phyloP scores from a whole-genome alignment of 2,329 filamentous ascomycete species.

The Cadophora sp. region DNA sequence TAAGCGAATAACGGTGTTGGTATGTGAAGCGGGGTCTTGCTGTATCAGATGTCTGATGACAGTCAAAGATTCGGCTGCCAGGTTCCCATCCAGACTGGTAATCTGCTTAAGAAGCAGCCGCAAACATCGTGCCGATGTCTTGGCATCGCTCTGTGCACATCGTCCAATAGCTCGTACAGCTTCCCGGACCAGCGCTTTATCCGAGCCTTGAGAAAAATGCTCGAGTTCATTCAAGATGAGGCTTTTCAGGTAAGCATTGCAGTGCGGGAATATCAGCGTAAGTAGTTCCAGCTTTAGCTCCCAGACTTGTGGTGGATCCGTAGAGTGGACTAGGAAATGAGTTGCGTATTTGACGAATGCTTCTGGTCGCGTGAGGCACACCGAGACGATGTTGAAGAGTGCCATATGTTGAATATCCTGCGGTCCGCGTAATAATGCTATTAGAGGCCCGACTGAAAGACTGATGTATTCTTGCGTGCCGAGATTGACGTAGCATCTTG shows the following conservation, averaged over 20 bases:
- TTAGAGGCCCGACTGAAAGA: constrained; percentile 79
- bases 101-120: constrained; percentile 86
- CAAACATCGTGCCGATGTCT: constrained; percentile 79
- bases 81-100: constrained; percentile 82
- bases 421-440: constrained; percentile 83
- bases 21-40: constrained; percentile 81
- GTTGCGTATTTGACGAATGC: constrained; percentile 88
- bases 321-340: constrained; percentile 86
- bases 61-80: constrained; percentile 92
- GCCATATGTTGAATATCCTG: constrained; percentile 90
- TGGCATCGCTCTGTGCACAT: constrained; percentile 80
- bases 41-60: constrained; percentile 97
- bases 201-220: constrained; percentile 82
- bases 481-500: constrained; percentile 83
- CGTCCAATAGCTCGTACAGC: constrained; percentile 92
- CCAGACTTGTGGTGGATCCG: constrained; percentile 84
- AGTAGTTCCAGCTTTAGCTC: constrained; percentile 90
- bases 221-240: constrained; percentile 92
- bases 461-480: constrained; percentile 80
- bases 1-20: constrained; percentile 83
- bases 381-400: constrained; percentile 93
- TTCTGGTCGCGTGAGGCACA: constrained; percentile 76
- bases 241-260: constrained; percentile 76
- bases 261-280: constrained; percentile 88
- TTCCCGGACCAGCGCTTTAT: constrained; percentile 82